phyloP scores from a whole-genome alignment of 148 eudicot genomes.

The Suaeda aralocaspica region DNA sequence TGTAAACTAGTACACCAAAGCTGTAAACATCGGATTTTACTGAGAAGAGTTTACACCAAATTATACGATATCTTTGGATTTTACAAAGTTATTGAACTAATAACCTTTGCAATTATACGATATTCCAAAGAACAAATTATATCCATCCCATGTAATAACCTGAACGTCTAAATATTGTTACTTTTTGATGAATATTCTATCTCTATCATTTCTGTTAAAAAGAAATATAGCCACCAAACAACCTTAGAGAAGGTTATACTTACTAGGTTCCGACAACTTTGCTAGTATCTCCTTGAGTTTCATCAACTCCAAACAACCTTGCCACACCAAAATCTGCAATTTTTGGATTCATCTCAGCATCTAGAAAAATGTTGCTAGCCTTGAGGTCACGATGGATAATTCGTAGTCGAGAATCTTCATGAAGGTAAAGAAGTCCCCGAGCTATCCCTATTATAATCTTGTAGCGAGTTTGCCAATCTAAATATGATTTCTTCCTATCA shows the following conservation, averaged over 20 bases:
- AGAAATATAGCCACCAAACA: not conserved
- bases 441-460: constrained; percentile 35
- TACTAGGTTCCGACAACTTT: constrained; percentile 45
- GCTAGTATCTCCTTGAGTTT: constrained; percentile 33
- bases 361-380: constrained; percentile 35
- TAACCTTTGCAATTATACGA: too few relatives aligned
- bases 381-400: constrained; percentile 35
- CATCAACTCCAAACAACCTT: constrained; percentile 32
- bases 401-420: constrained; percentile 30
- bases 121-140: too few relatives aligned
- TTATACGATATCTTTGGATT: constrained; percentile 46
- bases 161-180: not conserved
- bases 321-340: constrained; percentile 41
- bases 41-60: constrained; percentile 42
- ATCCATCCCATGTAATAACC: too few relatives aligned
- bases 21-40: constrained; percentile 54
- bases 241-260: constrained; percentile 18
- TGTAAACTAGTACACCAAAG: constrained; percentile 45
- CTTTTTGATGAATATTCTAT: not conserved
- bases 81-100: constrained; percentile 39
- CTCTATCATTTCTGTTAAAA: too few relatives aligned
- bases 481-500: too few relatives aligned
- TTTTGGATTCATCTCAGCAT: constrained; percentile 34
- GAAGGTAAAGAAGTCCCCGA: constrained; percentile 33
- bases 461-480: constrained; percentile 32